These are phyloP conservation scores for Chaetomium cochliodes DNA, from an alignment of 495 filamentous ascomycete species.

Conservation along the genomic window DNA sequence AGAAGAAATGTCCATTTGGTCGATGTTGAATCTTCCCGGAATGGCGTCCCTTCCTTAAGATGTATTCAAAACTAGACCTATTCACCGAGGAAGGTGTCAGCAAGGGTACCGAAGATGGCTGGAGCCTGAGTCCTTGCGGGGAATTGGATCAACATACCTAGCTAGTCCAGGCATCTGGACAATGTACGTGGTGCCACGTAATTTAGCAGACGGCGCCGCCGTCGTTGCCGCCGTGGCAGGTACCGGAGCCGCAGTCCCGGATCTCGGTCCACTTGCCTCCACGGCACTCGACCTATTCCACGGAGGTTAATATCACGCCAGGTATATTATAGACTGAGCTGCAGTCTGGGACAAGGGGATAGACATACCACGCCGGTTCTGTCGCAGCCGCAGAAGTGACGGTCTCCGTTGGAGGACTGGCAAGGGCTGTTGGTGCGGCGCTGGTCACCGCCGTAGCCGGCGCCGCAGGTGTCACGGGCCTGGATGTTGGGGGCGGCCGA, in stretches of 20 bases:
- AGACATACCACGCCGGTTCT: conserved; percentile 17
- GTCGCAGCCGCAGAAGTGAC: conserved; percentile 22
- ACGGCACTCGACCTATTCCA: conserved; percentile 15
- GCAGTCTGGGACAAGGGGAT: neutral
- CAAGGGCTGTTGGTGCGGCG: conserved; percentile 22
- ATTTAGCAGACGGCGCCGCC: conserved; percentile 17
- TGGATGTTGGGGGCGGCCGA: conserved; percentile 13
- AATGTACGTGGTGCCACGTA: neutral
- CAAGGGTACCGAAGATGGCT: neutral
- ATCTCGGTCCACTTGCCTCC: conserved; percentile 19
- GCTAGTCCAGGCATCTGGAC: neutral
- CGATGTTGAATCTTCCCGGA: conserved; percentile 2
- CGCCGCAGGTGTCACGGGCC: conserved; percentile 18
- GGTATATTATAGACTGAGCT: neutral
- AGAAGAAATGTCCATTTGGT: neutral
- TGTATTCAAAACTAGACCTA: neutral
- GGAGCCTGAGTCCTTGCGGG: neutral
- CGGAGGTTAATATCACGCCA: neutral
- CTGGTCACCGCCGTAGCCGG: conserved; percentile 20
- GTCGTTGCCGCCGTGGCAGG: conserved; percentile 18
- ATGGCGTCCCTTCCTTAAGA: neutral
- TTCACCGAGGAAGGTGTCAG: neutral
- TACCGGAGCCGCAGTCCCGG: conserved; percentile 12
- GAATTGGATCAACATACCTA: neutral
- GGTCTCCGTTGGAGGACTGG: conserved; percentile 18